A percentile compares a stretch with the other conserved stretches of the same genome.
These are phyloP conservation scores for Lentinula guzmanii DNA, from an alignment of 768 basidiomycete genomes.

Conservation along the genomic window DNA sequence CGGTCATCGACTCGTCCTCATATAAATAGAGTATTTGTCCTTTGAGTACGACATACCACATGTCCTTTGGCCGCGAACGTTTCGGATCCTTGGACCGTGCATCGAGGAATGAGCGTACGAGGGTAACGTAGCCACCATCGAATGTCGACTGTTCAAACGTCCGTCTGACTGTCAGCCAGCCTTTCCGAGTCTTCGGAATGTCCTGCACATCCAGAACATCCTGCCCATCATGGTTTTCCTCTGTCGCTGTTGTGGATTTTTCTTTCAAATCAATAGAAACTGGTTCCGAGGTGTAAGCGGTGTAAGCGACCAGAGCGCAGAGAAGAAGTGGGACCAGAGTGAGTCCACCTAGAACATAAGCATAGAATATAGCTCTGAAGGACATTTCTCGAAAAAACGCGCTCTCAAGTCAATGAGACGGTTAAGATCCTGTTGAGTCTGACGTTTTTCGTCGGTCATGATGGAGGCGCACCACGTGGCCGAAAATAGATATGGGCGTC, in stretches of 20 bases:
- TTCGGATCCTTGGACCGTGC: conserved; percentile 82
- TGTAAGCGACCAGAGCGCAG: conserved; percentile 47
- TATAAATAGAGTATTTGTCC: conserved; percentile 88
- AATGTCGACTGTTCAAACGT: conserved; percentile 63
- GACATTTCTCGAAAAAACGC: conserved; percentile 37
- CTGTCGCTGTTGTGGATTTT: conserved; percentile 12
- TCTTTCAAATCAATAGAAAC: conserved; percentile 38
- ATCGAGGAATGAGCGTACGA: conserved; percentile 77
- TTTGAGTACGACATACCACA: conserved; percentile 91
- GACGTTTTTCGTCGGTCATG: background rate
- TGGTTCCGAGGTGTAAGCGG: conserved; percentile 85
- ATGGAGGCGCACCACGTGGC: background rate
- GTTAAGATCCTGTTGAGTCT: background rate
- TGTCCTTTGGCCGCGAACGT: conserved; percentile 80
- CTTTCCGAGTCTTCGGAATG: conserved; percentile 60
- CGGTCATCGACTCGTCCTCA: conserved; percentile 86
- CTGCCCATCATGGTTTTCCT: conserved; percentile 21
- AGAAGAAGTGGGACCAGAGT: conserved; percentile 83
- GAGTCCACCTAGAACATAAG: conserved; percentile 85
- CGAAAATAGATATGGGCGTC: background rate
- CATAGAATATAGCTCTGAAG: conserved; percentile 67
- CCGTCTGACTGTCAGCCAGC: conserved; percentile 78
- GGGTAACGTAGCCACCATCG: conserved; percentile 71
- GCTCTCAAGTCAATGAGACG: conserved; percentile 7
- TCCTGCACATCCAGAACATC: conserved; percentile 38